Base-by-base conservation (phyloP, 768 basidiomycete genomes). In the Amanita rimosa region DNA sequence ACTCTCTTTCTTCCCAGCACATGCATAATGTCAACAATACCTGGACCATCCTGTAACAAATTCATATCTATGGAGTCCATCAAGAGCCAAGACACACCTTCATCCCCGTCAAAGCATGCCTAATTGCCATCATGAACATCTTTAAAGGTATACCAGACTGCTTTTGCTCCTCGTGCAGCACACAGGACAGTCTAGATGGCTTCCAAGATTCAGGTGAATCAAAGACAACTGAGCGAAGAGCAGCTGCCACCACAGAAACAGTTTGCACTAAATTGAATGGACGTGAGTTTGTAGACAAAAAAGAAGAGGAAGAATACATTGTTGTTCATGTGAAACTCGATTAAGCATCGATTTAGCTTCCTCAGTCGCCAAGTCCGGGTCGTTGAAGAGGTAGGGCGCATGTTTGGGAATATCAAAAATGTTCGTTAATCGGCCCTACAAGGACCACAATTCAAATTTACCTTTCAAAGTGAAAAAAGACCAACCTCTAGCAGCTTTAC, bases 81-180 rank as follows among this genome's bases (percentile, higher is more conserved):
- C 21, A 14, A 11, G 42, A 29, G 0, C 19, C 17, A 41, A n/a
- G 24, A 58, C 73, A n/a, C 49, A 85, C 93, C 78, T 87, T 91
- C 67, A 80, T 77, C 2, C 83, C 93, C 1, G 85, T 92, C 55
- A 96, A 60, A 3, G 84, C 85, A 58, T 87, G 78, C 46, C 94
- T 66, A 44, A 95, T 62, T 0, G 78, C 73, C 1, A 75, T 82
- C 80, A 93, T 83, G 55, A 89, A 78, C 17, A 66, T 55, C 45
- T 75, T 82, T 38, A 64, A 64, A 45, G 71, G 66, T 10, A 76
- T 49, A 2, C 61, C 64, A 1, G 69, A 55, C 27, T 56, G 60
- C 29, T 68, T 63, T 29, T 67, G 70, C 54, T 72, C 72, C 10
- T 69, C 63, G 22, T 78, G 71, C 6, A 84, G 57, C 4, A 72